These are phyloP conservation scores for Inonotus hispidus DNA, from an alignment of 1,284 basidiomycete species.

Conservation along the genomic window DNA sequence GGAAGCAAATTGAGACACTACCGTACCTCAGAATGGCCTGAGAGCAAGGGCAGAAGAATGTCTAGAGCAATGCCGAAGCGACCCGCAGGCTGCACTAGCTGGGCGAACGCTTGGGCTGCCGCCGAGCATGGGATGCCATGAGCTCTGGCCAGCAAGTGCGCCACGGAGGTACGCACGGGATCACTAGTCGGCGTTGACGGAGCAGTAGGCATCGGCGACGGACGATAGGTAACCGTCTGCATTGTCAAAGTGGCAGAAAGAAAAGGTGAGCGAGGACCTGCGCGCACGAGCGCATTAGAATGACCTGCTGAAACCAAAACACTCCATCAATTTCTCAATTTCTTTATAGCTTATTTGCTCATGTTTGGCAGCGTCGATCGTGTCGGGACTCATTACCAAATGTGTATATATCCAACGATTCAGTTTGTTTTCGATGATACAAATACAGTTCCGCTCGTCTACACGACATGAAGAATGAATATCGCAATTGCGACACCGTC, in stretches of 20 bases:
- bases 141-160: constrained; percentile 57
- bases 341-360: background rate
- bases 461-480: background rate
- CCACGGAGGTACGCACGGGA: constrained; percentile 45
- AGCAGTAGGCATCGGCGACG: constrained; percentile 10
- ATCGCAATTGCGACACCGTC: background rate
- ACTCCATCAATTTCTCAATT: background rate
- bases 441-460: no score
- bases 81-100: constrained; percentile 63
- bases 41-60: constrained; percentile 65
- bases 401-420: background rate
- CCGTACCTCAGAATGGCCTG: constrained; percentile 32
- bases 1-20: background rate
- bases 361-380: background rate
- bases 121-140: constrained; percentile 66
- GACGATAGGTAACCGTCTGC: constrained; percentile 14
- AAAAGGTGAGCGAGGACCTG: background rate
- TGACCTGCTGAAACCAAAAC: background rate
- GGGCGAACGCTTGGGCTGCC: constrained; percentile 63
- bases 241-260: background rate
- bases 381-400: background rate
- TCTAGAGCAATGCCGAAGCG: constrained; percentile 76
- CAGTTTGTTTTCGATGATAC: background rate
- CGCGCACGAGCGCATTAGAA: background rate
- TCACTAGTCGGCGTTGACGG: constrained; percentile 21